These are phyloP conservation scores for Beta macrorhiza DNA, from an alignment of 179 eudicot genomes.

Conservation along the genomic window DNA sequence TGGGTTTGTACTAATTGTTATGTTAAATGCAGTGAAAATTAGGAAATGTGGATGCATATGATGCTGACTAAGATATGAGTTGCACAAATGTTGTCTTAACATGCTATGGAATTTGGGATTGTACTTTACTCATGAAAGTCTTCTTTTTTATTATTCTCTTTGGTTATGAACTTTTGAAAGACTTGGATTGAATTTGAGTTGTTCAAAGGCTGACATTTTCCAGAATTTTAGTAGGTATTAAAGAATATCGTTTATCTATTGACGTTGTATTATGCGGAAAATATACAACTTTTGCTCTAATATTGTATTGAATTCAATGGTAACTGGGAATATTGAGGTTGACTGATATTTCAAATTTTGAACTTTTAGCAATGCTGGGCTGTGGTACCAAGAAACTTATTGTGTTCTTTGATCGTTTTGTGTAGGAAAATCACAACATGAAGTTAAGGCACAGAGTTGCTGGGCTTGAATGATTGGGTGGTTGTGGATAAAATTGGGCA, in stretches of 20 bases:
- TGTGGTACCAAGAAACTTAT: constrained; percentile 1
- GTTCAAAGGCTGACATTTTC: not conserved
- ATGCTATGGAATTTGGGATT: not conserved
- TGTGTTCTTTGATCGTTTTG: not conserved
- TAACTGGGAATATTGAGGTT: not conserved
- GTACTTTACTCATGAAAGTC: not conserved
- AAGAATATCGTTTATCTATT: no score
- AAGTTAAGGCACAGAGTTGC: constrained; percentile 71
- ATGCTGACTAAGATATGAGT: not conserved
- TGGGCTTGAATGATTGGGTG: constrained; percentile 52
- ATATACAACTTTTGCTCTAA: not conserved
- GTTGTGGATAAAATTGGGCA: constrained; percentile 13
- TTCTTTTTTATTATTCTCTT: not conserved
- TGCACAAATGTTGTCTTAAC: not conserved
- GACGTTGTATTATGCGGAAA: not conserved
- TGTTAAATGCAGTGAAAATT: not conserved
- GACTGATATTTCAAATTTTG: not conserved
- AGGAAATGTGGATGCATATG: not conserved
- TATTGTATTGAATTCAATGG: not conserved
- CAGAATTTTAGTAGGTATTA: not conserved
- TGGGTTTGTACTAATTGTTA: not conserved
- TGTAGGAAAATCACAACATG: constrained; percentile 65
- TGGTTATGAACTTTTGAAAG: not conserved
- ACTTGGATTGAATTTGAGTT: not conserved
- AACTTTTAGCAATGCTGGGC: not conserved